Evolutionary conservation across 352 stramenopile species (phyloP).

Genomic region (Phytophthora syringae): DNA sequence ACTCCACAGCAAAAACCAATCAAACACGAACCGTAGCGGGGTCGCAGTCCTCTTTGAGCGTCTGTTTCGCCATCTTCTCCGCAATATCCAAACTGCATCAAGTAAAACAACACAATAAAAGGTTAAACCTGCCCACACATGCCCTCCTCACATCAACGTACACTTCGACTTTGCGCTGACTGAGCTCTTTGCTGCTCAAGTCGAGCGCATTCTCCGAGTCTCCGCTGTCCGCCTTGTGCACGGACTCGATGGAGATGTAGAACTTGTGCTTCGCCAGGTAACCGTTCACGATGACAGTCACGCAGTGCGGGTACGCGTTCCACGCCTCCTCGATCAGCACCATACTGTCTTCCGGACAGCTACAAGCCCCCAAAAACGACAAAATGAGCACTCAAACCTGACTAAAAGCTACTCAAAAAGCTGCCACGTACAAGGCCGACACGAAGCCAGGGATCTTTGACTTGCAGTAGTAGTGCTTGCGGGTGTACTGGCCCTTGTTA

Average conservation of each 20-base stretch:
- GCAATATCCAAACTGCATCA: slow-evolving; percentile 73
- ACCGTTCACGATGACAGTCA: slow-evolving; percentile 87
- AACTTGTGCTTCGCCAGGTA: slow-evolving; percentile 90
- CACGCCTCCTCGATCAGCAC: slow-evolving; percentile 87
- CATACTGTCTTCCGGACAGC: slow-evolving; percentile 86
- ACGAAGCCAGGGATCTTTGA: slow-evolving; percentile 85
- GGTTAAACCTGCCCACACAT: not conserved
- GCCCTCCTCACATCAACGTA: slow-evolving; percentile 38
- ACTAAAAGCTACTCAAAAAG: not conserved
- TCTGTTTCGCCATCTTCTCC: slow-evolving; percentile 77
- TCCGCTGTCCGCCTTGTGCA: slow-evolving; percentile 67
- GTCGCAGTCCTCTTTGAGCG: slow-evolving; percentile 75
- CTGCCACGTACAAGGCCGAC: slow-evolving; percentile 67
- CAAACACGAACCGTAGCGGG: slow-evolving; percentile 58
- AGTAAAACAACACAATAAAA: not conserved
- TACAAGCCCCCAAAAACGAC: slow-evolving; percentile 24
- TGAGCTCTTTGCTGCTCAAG: slow-evolving; percentile 78
- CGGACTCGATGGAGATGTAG: slow-evolving; percentile 86
- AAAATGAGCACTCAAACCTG: not conserved
- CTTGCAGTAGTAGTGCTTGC: slow-evolving; percentile 91
- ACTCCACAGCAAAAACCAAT: not conserved
- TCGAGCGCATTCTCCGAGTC: slow-evolving; percentile 72
- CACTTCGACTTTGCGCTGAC: slow-evolving; percentile 76
- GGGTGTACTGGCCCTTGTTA: slow-evolving; percentile 88
- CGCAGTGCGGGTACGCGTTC: slow-evolving; percentile 89